Base-by-base conservation (phyloP, 441 rosid genomes). In the Kokia cookei region DNA sequence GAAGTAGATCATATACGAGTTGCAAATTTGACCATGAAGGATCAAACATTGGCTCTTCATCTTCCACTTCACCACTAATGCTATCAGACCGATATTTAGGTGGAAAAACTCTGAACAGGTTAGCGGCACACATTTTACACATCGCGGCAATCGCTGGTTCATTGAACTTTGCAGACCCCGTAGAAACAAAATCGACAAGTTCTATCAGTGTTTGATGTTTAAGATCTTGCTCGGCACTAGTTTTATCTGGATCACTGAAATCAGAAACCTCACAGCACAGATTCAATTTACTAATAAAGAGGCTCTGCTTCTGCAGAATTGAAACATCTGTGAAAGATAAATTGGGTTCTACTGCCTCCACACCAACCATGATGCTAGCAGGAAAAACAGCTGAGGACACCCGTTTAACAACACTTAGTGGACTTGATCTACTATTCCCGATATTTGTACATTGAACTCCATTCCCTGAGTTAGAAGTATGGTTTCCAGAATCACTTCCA, bases 361-460 rank as follows among this genome's bases (percentile, higher is more conserved):
- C 77, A 67, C 92, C 96, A 29, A 87, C 84, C 84, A 85, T 86
- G 47, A 87, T 82, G 84, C 95, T 88, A 53, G 91, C 69, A 9
- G 93, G 96, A 78, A 91, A 91, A 73, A 91, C 96, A 55, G 90
- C 92, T 55, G 96, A 86, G 43, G 96, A 91, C 4, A 91, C 96
- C 73, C 91, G 76, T 81, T 91, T 91, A 68, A 91, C 93, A 57
- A 91, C 93, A 82, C 87, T 89, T 66, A 91, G 80, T 74, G 85
- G 79, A 78, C 87, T 91, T 0, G 96, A 82, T 69, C 85, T 84
- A n/a, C 88, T 81, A 66, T 69, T 83, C 71, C 92, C 91, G 47
- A 84, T 82, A 65, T 82, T 86, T 63, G 91, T 84, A 76, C 87
- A 85, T 29, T 87, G 89, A 78, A 73, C 76, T 47, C 81, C 86